These are phyloP conservation scores for Capsella bursapastoris DNA, from an alignment of 345 rosid genomes.

Conservation along the genomic window DNA sequence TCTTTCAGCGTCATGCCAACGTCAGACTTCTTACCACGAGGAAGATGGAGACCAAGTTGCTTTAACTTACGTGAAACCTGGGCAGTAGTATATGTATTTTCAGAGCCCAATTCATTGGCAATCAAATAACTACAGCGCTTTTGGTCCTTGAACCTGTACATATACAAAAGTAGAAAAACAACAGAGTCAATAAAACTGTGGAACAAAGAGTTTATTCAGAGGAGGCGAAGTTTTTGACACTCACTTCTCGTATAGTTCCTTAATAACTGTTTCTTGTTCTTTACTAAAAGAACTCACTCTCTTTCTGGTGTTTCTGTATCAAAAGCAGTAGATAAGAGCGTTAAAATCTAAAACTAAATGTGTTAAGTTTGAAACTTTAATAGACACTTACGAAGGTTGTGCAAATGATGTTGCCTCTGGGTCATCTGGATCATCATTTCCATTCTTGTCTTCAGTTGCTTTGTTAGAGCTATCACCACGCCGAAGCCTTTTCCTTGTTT, in stretches of 20 bases:
- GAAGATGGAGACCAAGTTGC: slow-evolving; percentile 74
- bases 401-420: slow-evolving; percentile 42
- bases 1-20: slow-evolving; percentile 56
- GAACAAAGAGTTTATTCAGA: slow-evolving; percentile 20
- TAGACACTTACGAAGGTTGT: slow-evolving; percentile 61
- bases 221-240: slow-evolving; percentile 42
- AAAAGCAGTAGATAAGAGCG: slow-evolving; percentile 35
- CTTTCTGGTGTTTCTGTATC: slow-evolving; percentile 69
- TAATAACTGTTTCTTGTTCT: slow-evolving; percentile 79
- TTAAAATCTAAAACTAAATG: slow-evolving; percentile 30
- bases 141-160: slow-evolving; percentile 75
- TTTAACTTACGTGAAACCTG: slow-evolving; percentile 81
- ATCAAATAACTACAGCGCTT: slow-evolving; percentile 77
- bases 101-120: slow-evolving; percentile 72
- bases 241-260: slow-evolving; percentile 77
- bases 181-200: slow-evolving; percentile 16
- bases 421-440: slow-evolving; percentile 46
- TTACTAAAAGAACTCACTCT: slow-evolving; percentile 67
- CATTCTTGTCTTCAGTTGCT: slow-evolving; percentile 45
- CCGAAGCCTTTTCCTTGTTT: slow-evolving; percentile 58
- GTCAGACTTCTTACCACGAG: slow-evolving; percentile 50
- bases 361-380: slow-evolving; percentile 1
- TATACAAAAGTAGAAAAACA: slow-evolving; percentile 8
- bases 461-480: slow-evolving; percentile 38
- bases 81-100: slow-evolving; percentile 61